phyloP scores from a whole-genome alignment of 1,284 basidiomycete species.

The Leccinum pachyderme region DNA sequence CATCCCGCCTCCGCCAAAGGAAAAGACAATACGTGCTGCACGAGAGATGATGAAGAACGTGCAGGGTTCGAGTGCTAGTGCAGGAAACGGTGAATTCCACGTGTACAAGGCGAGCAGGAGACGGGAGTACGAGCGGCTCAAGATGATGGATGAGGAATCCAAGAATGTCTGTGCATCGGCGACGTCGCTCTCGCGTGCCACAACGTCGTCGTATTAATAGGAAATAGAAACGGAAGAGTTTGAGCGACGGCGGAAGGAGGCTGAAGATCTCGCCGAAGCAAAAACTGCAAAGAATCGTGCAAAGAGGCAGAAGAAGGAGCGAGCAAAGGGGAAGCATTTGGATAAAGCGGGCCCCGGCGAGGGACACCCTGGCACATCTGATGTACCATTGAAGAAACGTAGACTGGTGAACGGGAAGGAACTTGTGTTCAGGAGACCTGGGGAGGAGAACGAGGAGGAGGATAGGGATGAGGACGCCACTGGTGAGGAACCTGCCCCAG shows the following conservation, averaged over 20 bases:
- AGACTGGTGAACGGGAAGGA: constrained; percentile 58
- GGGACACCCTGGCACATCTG: constrained; percentile 22
- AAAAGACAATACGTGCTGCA: constrained; percentile 75
- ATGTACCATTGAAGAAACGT: constrained; percentile 46
- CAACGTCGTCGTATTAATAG: constrained; percentile 7
- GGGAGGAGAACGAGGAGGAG: constrained; percentile 48
- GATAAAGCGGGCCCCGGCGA: constrained; percentile 28
- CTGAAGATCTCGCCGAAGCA: constrained; percentile 54
- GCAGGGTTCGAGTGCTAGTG: constrained; percentile 89
- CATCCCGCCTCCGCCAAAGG: constrained; percentile 72
- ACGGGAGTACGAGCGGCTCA: constrained; percentile 93
- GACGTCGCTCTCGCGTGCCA: too few relatives aligned
- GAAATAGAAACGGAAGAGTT: constrained; percentile 31
- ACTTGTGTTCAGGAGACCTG: constrained; percentile 54
- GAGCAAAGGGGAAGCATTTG: constrained; percentile 41
- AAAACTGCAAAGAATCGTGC: constrained; percentile 93
- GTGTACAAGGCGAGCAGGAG: constrained; percentile 96
- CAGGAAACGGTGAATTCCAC: constrained; percentile 95
- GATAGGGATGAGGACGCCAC: constrained; percentile 23
- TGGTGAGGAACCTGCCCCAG: constrained; percentile 10
- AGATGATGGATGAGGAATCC: constrained; percentile 83
- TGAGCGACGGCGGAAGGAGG: constrained; percentile 31
- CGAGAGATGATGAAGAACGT: constrained; percentile 99
- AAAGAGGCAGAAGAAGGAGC: constrained; percentile 85
- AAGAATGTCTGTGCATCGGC: constrained; percentile 56